Evolutionary conservation across 148 eudicot species (phyloP).

Genomic region (Beta vulgaris): DNA sequence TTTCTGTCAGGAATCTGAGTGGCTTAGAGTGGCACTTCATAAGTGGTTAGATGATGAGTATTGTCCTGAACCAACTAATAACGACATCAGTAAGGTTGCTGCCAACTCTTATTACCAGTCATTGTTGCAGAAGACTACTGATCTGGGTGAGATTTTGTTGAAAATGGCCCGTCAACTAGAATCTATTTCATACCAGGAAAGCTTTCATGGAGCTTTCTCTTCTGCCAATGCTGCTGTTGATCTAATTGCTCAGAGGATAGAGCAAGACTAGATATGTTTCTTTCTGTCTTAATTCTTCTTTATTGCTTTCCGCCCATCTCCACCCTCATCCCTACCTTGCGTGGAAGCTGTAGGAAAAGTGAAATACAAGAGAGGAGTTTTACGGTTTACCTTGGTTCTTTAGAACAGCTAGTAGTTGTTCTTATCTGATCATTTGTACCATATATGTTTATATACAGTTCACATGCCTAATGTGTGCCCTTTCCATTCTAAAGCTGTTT

Average conservation of each 20-base stretch:
- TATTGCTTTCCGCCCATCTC: neutral
- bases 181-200: conserved; percentile 76
- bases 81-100: conserved; percentile 80
- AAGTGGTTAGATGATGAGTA: conserved; percentile 97
- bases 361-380: neutral
- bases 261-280: conserved; percentile 41
- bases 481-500: too few relatives aligned
- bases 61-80: conserved; percentile 87
- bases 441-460: too few relatives aligned
- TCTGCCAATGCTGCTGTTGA: conserved; percentile 89
- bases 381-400: neutral
- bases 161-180: conserved; percentile 66
- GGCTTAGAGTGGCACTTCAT: conserved; percentile 76
- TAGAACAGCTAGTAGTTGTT: neutral
- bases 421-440: neutral
- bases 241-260: conserved; percentile 65
- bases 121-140: conserved; percentile 54
- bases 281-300: neutral
- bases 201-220: conserved; percentile 97
- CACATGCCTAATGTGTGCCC: too few relatives aligned
- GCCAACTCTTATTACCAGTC: conserved; percentile 65
- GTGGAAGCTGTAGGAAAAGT: neutral
- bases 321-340: neutral
- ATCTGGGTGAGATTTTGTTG: conserved; percentile 76
- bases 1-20: conserved; percentile 68